phyloP scores from a whole-genome alignment of 169 alveolate genomes.

The Besnoitia besnoiti region DNA sequence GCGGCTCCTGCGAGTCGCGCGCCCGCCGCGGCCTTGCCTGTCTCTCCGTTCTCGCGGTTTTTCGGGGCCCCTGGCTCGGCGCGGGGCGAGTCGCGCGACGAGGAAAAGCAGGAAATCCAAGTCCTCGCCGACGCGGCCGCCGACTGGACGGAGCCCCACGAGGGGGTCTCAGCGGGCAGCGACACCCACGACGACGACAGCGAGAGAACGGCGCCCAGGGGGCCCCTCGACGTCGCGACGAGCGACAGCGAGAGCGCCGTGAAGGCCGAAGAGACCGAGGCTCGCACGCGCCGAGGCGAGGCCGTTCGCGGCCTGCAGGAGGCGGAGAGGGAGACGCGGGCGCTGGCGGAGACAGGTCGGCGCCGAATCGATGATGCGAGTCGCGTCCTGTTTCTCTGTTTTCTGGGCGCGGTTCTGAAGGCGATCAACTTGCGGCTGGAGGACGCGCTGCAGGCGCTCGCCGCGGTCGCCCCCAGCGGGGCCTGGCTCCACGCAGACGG shows the following conservation, averaged over 20 bases:
- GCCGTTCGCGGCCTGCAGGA: not conserved
- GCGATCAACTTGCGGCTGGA: slow-evolving; percentile 27
- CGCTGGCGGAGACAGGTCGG: not conserved
- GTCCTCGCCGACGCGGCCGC: no score
- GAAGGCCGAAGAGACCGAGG: not conserved
- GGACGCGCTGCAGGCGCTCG: not conserved
- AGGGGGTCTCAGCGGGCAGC: not conserved
- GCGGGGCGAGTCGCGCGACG: no score
- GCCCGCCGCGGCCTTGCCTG: not conserved
- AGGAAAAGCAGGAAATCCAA: no score
- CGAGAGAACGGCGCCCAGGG: not conserved
- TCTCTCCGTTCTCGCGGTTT: not conserved
- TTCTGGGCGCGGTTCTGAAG: not conserved
- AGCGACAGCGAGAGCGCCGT: not conserved
- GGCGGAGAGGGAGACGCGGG: not conserved
- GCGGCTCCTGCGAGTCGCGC: no score
- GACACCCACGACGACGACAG: not conserved
- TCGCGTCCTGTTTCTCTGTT: not conserved
- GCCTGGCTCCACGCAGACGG: not conserved
- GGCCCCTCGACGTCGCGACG: not conserved
- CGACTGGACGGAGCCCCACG: not conserved
- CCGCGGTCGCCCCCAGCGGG: not conserved
- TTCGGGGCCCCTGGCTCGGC: no score
- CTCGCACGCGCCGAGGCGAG: not conserved
- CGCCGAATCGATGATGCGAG: not conserved